Evolutionary conservation across 805 yeast genomes (phyloP).

Genomic region (Spencermartinsiella europaea): DNA sequence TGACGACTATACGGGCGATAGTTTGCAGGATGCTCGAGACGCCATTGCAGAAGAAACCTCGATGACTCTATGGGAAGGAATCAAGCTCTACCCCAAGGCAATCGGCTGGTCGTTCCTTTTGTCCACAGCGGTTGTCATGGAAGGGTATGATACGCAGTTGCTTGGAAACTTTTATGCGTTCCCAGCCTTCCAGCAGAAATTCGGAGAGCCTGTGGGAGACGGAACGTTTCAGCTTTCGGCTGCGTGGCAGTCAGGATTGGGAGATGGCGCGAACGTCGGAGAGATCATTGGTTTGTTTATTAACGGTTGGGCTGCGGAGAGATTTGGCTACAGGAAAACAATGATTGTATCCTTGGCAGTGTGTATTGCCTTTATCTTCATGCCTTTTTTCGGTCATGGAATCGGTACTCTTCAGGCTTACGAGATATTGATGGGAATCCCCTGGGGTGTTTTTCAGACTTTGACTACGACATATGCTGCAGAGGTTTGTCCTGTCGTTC

Average conservation of each 20-base stretch:
- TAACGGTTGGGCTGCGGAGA: conserved; percentile 42
- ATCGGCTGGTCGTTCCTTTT: conserved; percentile 42
- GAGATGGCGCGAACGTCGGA: no score
- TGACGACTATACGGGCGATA: conserved; percentile 2
- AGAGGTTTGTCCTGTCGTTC: no score
- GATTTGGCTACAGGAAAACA: conserved; percentile 43
- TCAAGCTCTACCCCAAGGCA: conserved; percentile 35
- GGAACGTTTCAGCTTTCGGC: conserved; percentile 27
- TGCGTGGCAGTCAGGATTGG: conserved; percentile 33
- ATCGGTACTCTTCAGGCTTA: conserved; percentile 34
- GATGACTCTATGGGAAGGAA: conserved; percentile 31
- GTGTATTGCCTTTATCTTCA: conserved; percentile 33
- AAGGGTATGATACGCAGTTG: conserved; percentile 44
- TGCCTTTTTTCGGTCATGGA: conserved; percentile 41
- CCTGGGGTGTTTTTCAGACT: no score
- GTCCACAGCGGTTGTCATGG: conserved; percentile 43
- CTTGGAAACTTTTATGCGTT: conserved; percentile 40
- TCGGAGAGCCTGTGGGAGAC: conserved; percentile 29
- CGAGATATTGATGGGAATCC: conserved; percentile 41
- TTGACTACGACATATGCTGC: no score
- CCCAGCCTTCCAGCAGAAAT: conserved; percentile 39
- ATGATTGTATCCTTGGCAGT: conserved; percentile 33
- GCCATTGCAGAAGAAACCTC: conserved; percentile 20
- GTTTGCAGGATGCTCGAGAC: conserved; percentile 23
- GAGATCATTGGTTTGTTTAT: no score